Percentiles rank a stretch among this genome's conserved stretches.
These are phyloP conservation scores for Alternaria triticina DNA, from an alignment of 2,329 filamentous ascomycete species.

Conservation along the genomic window DNA sequence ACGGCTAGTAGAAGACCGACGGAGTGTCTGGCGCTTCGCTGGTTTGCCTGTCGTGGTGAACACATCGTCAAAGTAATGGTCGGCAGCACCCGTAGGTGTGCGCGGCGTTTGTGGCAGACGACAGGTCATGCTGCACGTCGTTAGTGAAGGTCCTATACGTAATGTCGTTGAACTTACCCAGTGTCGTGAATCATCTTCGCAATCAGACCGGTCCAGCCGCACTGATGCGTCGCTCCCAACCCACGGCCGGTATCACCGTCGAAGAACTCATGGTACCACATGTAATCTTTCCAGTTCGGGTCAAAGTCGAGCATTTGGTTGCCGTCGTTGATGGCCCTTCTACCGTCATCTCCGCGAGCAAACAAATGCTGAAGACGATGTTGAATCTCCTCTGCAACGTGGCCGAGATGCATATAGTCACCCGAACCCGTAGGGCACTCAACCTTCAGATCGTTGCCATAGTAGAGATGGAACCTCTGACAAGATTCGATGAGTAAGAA, in stretches of 20 bases:
- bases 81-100: conserved; percentile 80
- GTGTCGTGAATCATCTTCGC: conserved; percentile 98
- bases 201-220: conserved; percentile 94
- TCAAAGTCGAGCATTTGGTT: conserved; percentile 90
- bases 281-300: conserved; percentile 87
- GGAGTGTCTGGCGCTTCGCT: conserved; percentile 62
- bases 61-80: conserved; percentile 95
- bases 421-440: conserved; percentile 94
- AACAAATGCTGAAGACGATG: conserved; percentile 94
- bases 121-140: conserved; percentile 36
- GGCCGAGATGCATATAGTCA: conserved; percentile 93
- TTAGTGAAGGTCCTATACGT: conserved; percentile 50
- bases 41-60: conserved; percentile 63
- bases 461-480: conserved; percentile 96
- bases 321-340: conserved; percentile 85
- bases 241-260: conserved; percentile 90
- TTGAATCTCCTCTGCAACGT: conserved; percentile 93
- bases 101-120: conserved; percentile 80
- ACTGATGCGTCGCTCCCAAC: conserved; percentile 90
- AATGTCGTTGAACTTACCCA: conserved; percentile 66
- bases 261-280: conserved; percentile 99
- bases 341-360: conserved; percentile 80
- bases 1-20: conserved; percentile 80
- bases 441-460: conserved; percentile 84
- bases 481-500: conserved; percentile 92